Conservation (phyloP, 1,284 basidiomycete species). For the Meira miltonrushii region DNA sequence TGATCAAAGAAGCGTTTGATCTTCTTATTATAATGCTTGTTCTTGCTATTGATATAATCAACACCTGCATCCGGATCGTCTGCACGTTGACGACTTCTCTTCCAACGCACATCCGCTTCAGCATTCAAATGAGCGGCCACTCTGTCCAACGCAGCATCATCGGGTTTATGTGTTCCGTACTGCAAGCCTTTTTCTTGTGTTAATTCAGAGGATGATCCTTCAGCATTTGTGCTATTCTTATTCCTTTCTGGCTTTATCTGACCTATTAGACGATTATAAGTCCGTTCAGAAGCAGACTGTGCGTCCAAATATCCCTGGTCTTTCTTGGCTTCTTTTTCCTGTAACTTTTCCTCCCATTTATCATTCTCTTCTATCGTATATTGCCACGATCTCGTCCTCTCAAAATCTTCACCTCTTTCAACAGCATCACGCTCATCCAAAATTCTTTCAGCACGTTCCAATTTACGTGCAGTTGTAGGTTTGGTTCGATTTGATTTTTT, state of each 20-base stretch:
- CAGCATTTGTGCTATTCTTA: no score
- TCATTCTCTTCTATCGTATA: constrained; percentile 93
- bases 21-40: constrained; percentile 98
- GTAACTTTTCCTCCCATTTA: constrained; percentile 81
- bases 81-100: constrained; percentile 75
- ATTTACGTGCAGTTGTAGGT: constrained; percentile 24
- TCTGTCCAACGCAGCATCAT: constrained; percentile 87
- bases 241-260: constrained; percentile 77
- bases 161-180: constrained; percentile 89
- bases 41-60: constrained; percentile 97
- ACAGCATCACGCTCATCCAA: constrained; percentile 80
- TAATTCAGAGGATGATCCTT: no score
- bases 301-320: constrained; percentile 71
- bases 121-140: constrained; percentile 85
- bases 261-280: constrained; percentile 86
- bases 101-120: constrained; percentile 63
- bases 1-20: constrained; percentile 96
- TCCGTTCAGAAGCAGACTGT: constrained; percentile 75
- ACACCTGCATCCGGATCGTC: constrained; percentile 92
- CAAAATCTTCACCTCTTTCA: constrained; percentile 69
- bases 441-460: constrained; percentile 70
- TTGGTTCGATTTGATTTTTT: constrained; percentile 1
- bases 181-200: constrained; percentile 3
- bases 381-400: constrained; percentile 81
- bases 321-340: constrained; percentile 67